phyloP scores from a whole-genome alignment of 2,329 filamentous ascomycete genomes.

The Sporothrix brunneoviolacea region DNA sequence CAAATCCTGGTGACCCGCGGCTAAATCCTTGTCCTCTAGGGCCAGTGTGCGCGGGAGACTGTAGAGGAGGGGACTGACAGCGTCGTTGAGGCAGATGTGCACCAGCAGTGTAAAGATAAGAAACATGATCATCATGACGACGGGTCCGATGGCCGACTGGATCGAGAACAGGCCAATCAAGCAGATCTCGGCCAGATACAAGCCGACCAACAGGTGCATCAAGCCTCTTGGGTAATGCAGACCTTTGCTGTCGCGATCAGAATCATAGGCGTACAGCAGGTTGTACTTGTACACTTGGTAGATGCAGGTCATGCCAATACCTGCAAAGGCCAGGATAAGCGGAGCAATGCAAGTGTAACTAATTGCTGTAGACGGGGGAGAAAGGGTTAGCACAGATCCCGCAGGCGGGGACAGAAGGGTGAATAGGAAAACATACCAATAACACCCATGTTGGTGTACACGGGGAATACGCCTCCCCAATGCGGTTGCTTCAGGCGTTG shows the following conservation, averaged over 20 bases:
- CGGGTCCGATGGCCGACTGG: conserved; percentile 57
- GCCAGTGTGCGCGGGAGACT: conserved; percentile 64
- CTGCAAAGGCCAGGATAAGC: conserved; percentile 72
- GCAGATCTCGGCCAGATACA: conserved; percentile 74
- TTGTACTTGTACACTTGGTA: conserved; percentile 86
- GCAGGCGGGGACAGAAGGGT: neutral
- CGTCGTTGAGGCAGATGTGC: conserved; percentile 63
- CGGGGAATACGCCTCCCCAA: conserved; percentile 71
- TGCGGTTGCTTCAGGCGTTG: conserved; percentile 59
- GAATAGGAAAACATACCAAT: conserved; percentile 44
- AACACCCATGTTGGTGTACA: conserved; percentile 67
- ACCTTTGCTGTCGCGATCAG: conserved; percentile 79
- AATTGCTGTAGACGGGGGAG: conserved; percentile 41
- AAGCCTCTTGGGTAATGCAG: conserved; percentile 81
- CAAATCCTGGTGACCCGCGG: conserved; percentile 16
- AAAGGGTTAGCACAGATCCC: conserved; percentile 13
- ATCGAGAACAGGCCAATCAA: conserved; percentile 76
- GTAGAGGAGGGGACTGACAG: conserved; percentile 64
- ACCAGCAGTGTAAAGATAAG: conserved; percentile 70
- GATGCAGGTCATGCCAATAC: conserved; percentile 68
- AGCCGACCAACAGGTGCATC: conserved; percentile 74
- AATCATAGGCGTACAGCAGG: conserved; percentile 72
- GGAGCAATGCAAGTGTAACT: conserved; percentile 81
- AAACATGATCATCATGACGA: conserved; percentile 69
- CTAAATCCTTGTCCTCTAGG: conserved; percentile 24